Conservation (phyloP, 768 basidiomycete species). For the Suillus luteus region DNA sequence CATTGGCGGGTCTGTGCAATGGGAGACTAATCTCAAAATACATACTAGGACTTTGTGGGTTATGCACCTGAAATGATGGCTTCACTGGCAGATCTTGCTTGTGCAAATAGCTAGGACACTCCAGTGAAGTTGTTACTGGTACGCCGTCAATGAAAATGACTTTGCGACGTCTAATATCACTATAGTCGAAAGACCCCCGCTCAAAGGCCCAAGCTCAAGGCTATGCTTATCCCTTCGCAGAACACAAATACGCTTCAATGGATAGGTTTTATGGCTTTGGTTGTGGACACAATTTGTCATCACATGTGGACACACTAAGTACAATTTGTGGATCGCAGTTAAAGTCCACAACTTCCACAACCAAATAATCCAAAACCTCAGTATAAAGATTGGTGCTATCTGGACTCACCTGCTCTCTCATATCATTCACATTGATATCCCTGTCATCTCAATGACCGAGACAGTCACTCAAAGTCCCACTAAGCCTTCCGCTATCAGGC, state of each 20-base stretch:
- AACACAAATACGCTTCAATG: background rate
- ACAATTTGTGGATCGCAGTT: background rate
- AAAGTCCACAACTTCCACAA: background rate
- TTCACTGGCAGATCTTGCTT: background rate
- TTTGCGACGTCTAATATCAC: background rate
- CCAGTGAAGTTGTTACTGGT: background rate
- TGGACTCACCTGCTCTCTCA: no score
- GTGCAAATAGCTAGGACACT: background rate
- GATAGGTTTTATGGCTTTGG: background rate
- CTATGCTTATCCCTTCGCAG: background rate
- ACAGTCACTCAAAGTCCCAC: background rate
- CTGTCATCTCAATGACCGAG: background rate
- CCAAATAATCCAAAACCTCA: background rate
- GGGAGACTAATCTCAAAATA: background rate
- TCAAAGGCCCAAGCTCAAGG: background rate
- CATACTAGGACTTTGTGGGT: background rate
- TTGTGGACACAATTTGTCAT: background rate
- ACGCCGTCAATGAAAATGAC: background rate
- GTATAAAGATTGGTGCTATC: background rate
- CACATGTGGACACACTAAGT: background rate
- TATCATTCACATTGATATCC: no score
- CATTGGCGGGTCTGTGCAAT: no score
- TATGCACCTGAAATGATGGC: background rate
- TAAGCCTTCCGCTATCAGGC: background rate
- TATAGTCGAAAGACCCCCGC: background rate